Evolutionary conservation across 2,329 filamentous ascomycete species (phyloP), one percentile per base, ranked within the genome.

Genomic region (Didymella glomerata): DNA sequence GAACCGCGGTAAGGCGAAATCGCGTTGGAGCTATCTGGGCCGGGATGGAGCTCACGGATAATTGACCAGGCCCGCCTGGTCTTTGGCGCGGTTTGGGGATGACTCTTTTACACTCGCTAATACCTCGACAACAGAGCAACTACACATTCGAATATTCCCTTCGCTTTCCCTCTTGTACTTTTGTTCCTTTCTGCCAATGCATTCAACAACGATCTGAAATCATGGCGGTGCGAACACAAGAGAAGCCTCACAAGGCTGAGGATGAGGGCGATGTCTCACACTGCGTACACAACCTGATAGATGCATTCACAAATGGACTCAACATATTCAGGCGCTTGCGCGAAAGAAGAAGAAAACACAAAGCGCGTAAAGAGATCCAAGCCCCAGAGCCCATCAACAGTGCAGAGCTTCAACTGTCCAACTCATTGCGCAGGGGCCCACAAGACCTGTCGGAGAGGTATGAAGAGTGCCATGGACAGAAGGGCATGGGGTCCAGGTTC

Each of bases 311-410:
- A 36, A 77, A 77, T 63, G 79, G 79, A 25, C 68, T 81, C 30
- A 78, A 81, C 62, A 76, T 82, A 18, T 80, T 81, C 70, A 80
- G 77, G 62, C 72, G 76, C 56, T 65, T 81, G 34, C 72, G 76
- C 16, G 74, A 78, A 54, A 66, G 71, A 46, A 66, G 71, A 36
- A 66, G 67, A 51, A 74, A 69, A 59, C 68, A 68, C 57, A 77
- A 72, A 60, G 69, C 67, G 27, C 68, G 64, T 16, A 68, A 67
- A 47, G 63, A 72, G 16, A 59, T 50, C 18, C 59, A 63, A 36
- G 53, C 58, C 24, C 45, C 54, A 28, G 69, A 72, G 48, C 51
- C 60, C 24, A 63, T 65, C 28, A 69, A 64, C 11, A 71, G 71
- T 28, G 72, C 72, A 13, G 79, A 81, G 66, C 51, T 75, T 7